Base-by-base conservation (phyloP, 106 monocot species). In the Alisma plantagoaquatica region DNA sequence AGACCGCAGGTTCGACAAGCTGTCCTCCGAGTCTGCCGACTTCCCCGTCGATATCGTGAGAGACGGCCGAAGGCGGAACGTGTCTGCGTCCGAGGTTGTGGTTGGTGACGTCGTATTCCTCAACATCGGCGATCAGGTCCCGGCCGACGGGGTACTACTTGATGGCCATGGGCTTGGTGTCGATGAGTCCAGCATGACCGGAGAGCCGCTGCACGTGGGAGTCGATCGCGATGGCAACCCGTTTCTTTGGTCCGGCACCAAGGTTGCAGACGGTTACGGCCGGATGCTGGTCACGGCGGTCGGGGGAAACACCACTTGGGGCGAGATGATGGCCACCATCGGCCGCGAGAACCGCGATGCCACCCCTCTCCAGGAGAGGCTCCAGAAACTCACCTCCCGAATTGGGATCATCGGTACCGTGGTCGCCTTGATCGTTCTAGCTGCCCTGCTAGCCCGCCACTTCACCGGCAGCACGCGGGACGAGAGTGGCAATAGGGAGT, bases 151-250 rank as follows among this genome's bases (percentile, higher is more conserved):
- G 0, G 15, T 79, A n/a, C 58, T 74, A 23, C 19, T 74, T 1
- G 43, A 61, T 1, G 79, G 74, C 3, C 65, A 79, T 45, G 64
- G 74, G 2, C 28, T 79, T 35, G 59, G 55, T 51, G 18, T 79
- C 17, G 74, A 79, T 28, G 79, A 79, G 51, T 79, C 79, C 0
- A 79, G 74, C 56, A 70, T 79, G 79, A 74, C 79, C 2, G 79
- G 79, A 1, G 79, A 79, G 50, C 57, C 57, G 21, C 45, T 67
- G 2, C 73, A 63, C 1, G 32, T 79, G 3, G 53, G 46, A 41
- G 49, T 74, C 31, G 68, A 69, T 41, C 63, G 26, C 29, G 29
- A 43, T 0, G 29, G 29, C 54, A 59, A 49, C 29, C 79, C 79
- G 10, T 79, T 79, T 35, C 65, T 79, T 20, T 31, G 51, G 10